Conservation (phyloP, 1,139 yeast species). For the Blastobotrys petasosporus region DNA sequence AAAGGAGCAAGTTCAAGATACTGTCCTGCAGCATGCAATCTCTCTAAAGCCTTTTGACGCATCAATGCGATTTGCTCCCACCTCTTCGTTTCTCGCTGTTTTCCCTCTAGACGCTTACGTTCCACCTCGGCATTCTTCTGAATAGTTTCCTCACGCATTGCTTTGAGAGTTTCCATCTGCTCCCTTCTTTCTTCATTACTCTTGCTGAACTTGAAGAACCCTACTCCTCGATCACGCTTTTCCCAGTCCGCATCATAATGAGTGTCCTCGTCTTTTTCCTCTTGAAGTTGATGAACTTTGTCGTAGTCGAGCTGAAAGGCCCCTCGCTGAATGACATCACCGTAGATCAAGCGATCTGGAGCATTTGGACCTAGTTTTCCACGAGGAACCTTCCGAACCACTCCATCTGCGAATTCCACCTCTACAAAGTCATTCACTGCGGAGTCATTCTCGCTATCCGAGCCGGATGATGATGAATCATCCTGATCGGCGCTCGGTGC, state of each 20-base stretch:
- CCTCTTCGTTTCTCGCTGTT: neutral
- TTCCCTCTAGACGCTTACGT: neutral
- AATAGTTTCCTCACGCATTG: constrained; percentile 13
- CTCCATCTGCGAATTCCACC: constrained; percentile 32
- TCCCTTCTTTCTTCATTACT: constrained; percentile 20
- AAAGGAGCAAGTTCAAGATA: too few species aligned
- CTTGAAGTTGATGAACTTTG: constrained; percentile 14
- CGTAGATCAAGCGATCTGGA: constrained; percentile 15
- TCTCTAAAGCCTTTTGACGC: constrained; percentile 1
- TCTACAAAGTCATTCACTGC: constrained; percentile 21
- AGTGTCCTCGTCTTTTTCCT: constrained; percentile 13
- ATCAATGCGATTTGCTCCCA: neutral
- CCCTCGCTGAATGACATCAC: constrained; percentile 28
- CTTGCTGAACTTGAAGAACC: constrained; percentile 29
- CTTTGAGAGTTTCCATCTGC: constrained; percentile 26
- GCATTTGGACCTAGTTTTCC: constrained; percentile 9
- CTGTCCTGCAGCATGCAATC: too few species aligned
- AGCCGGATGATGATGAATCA: neutral
- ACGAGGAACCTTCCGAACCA: constrained; percentile 26
- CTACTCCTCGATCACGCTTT: constrained; percentile 30
- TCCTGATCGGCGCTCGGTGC: neutral
- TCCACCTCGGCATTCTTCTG: constrained; percentile 1
- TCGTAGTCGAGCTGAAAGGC: constrained; percentile 25
- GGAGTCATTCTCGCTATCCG: neutral
- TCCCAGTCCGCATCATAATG: constrained; percentile 32